Conservation (phyloP, 176 grass and related monocot genomes). For the Echinochloa phyllopogon region DNA sequence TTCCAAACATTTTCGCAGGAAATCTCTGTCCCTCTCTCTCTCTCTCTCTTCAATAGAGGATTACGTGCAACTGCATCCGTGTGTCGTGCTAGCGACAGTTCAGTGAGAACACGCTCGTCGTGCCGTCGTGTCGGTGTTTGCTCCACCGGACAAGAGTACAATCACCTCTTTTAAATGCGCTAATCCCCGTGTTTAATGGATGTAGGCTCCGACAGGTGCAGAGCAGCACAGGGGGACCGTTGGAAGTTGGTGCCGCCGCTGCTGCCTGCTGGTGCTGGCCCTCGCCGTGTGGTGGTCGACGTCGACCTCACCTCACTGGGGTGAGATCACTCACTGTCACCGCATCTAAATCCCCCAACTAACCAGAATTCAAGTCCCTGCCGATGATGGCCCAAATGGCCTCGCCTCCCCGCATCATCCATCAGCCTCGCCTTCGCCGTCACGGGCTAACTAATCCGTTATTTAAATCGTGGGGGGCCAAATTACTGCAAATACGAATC, state of each 20-base stretch:
- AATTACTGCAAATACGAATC: not conserved
- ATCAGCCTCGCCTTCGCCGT: too few species aligned
- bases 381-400: not conserved
- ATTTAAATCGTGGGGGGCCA: not conserved
- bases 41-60: not conserved
- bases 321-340: conserved; percentile 10
- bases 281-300: conserved; percentile 4
- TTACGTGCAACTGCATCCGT: conserved; percentile 25
- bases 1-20: too few species aligned
- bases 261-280: not conserved
- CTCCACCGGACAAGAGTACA: not conserved
- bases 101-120: not conserved
- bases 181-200: conserved; percentile 29
- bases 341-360: conserved; percentile 47
- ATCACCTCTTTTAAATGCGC: conserved; percentile 31
- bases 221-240: conserved; percentile 29
- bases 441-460: conserved; percentile 2
- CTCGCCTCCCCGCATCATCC: conserved; percentile 2
- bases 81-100: not conserved
- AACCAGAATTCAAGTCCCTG: conserved; percentile 38
- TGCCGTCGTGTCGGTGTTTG: not conserved
- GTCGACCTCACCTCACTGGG: not conserved
- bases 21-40: too few species aligned
- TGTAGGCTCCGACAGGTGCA: conserved; percentile 32
- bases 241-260: conserved; percentile 65